Evolutionary conservation across 176 grass and related monocot species (phyloP).

Genomic region (Rhynchospora pubera): DNA sequence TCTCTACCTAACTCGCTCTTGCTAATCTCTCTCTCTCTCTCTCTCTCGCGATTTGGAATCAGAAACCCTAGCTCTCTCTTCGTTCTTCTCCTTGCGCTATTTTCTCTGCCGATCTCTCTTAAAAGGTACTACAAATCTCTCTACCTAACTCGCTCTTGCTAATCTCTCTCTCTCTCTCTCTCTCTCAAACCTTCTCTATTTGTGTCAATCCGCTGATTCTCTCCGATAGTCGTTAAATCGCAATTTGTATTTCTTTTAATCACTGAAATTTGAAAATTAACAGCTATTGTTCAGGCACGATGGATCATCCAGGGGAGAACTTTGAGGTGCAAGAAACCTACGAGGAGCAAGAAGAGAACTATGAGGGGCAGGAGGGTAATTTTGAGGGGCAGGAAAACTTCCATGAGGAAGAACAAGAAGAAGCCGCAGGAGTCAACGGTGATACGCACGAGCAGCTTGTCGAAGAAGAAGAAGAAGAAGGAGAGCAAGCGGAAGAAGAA

Average conservation of each 20-base stretch:
- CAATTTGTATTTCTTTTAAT: neutral
- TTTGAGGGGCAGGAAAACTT: constrained; percentile 26
- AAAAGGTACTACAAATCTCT: neutral
- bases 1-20: neutral
- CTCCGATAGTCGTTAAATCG: neutral
- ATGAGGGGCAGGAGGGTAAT: constrained; percentile 20
- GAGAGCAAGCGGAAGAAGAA: constrained; percentile 8
- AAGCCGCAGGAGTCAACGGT: constrained; percentile 15
- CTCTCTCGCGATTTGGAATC: neutral
- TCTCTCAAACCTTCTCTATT: neutral
- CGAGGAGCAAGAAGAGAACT: constrained; percentile 12
- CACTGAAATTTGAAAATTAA: neutral
- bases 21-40: neutral
- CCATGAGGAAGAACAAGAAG: constrained; percentile 16
- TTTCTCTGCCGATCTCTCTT: neutral
- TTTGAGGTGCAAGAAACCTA: constrained; percentile 27
- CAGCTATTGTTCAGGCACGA: constrained; percentile 31
- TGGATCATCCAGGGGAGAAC: constrained; percentile 45
- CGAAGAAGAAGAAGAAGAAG: constrained; percentile 27
- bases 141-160: neutral
- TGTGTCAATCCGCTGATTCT: neutral
- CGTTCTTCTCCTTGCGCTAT: neutral
- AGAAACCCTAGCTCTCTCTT: constrained; percentile 15
- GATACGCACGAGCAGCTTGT: constrained; percentile 4
- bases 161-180: neutral